Percentiles rank a stretch among this genome's conserved stretches.
These are phyloP conservation scores for Pulveroboletus sp. DNA, from an alignment of 768 basidiomycete species.

Conservation along the genomic window DNA sequence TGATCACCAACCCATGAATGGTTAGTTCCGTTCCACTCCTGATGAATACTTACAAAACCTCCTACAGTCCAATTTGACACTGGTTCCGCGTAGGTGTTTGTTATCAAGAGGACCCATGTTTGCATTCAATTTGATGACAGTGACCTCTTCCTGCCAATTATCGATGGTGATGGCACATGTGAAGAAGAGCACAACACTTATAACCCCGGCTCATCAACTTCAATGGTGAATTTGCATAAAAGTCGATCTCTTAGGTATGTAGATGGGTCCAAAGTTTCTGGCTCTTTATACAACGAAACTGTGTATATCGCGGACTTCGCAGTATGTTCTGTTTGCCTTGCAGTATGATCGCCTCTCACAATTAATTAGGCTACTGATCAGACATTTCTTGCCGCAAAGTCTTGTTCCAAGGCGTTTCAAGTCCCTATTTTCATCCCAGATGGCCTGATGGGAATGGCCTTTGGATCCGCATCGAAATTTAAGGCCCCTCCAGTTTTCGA, in stretches of 20 bases:
- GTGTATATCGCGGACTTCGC: conserved; percentile 8
- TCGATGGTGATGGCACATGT: conserved; percentile 14
- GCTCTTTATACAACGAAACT: conserved; percentile 5
- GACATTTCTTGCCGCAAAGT: conserved; percentile 4
- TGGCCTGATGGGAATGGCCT: conserved; percentile 38
- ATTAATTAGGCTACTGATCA: conserved; percentile 1
- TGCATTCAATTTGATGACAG: conserved; percentile 10
- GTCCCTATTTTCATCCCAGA: conserved; percentile 8
- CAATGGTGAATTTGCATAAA: not conserved
- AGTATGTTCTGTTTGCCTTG: not conserved
- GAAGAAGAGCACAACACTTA: conserved; percentile 33
- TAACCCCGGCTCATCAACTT: conserved; percentile 19
- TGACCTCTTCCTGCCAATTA: conserved; percentile 25
- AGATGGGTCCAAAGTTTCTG: not conserved
- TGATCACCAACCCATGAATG: not conserved
- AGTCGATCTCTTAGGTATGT: not conserved
- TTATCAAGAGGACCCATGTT: too few species aligned
- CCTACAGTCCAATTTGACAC: conserved; percentile 26
- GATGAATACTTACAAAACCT: not conserved
- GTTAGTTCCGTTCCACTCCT: not conserved
- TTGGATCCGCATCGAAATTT: conserved; percentile 35
- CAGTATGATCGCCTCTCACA: not conserved
- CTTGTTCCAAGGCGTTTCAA: not conserved
- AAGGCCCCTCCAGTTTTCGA: conserved; percentile 36
- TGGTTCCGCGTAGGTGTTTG: conserved; percentile 16